phyloP scores from a whole-genome alignment of 2,329 filamentous ascomycete genomes.

The Leptodontidium sp. region DNA sequence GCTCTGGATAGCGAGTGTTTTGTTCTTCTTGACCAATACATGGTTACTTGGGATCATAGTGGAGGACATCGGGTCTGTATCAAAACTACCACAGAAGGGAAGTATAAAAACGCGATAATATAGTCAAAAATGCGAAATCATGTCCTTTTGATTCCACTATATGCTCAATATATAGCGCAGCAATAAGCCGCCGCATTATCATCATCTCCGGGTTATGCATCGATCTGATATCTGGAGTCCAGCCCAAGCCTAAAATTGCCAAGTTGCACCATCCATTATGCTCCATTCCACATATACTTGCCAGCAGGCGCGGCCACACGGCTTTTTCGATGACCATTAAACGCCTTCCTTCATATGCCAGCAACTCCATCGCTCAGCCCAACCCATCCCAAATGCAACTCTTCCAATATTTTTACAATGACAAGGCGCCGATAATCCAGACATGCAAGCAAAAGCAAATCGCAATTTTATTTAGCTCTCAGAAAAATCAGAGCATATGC shows the following conservation, averaged over 20 bases:
- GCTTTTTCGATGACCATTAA: constrained; percentile 16
- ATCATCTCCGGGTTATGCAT: neutral
- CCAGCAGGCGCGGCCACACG: neutral
- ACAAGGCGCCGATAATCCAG: constrained; percentile 13
- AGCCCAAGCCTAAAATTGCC: constrained; percentile 5
- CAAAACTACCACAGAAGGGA: neutral
- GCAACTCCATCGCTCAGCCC: constrained; percentile 24
- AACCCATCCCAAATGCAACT: constrained; percentile 10
- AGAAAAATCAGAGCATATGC: constrained; percentile 8
- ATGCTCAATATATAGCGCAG: constrained; percentile 8
- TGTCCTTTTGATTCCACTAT: neutral
- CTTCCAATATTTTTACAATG: constrained; percentile 18
- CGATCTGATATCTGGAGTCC: neutral
- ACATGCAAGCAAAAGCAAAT: constrained; percentile 11
- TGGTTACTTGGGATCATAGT: constrained; percentile 88
- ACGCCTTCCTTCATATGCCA: constrained; percentile 24
- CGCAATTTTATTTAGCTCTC: neutral
- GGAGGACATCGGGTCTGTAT: constrained; percentile 59
- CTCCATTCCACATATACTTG: constrained; percentile 9
- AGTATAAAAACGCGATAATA: neutral
- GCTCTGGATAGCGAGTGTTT: constrained; percentile 76
- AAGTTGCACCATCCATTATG: constrained; percentile 15
- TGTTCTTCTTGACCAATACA: constrained; percentile 86
- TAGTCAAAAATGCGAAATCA: neutral
- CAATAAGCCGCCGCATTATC: constrained; percentile 3